These are phyloP conservation scores for Zygotorulaspora sp. DNA, from an alignment of 805 yeast genomes.

Conservation along the genomic window DNA sequence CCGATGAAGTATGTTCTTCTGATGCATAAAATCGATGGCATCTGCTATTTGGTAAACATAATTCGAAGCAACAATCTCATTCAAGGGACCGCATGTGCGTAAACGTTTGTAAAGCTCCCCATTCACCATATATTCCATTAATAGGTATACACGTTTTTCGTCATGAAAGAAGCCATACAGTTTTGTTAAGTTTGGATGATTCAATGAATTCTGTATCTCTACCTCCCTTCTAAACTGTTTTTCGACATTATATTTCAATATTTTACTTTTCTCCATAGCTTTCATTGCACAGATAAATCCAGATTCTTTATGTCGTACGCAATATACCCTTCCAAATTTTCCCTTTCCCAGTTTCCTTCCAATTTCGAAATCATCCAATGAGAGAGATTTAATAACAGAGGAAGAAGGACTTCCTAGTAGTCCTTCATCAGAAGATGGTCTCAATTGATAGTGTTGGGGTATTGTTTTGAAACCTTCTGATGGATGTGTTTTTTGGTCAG, in stretches of 20 bases:
- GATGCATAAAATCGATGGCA: slow-evolving; percentile 74
- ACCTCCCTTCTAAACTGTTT: slow-evolving; percentile 86
- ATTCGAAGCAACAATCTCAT: slow-evolving; percentile 67
- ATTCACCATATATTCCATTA: slow-evolving; percentile 76
- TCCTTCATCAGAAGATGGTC: background rate
- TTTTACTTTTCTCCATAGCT: slow-evolving; percentile 81
- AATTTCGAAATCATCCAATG: slow-evolving; percentile 64
- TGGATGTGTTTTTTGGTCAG: background rate
- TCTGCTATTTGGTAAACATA: slow-evolving; percentile 79
- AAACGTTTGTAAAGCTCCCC: slow-evolving; percentile 83
- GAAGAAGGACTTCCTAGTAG: slow-evolving; percentile 8
- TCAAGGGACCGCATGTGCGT: slow-evolving; percentile 61
- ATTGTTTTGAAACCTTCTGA: background rate
- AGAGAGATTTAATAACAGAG: slow-evolving; percentile 10
- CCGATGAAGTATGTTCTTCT: slow-evolving; percentile 78
- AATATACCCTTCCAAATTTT: slow-evolving; percentile 86
- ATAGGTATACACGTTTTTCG: slow-evolving; percentile 68
- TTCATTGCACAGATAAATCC: slow-evolving; percentile 87
- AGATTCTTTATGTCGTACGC: slow-evolving; percentile 68
- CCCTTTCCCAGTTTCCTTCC: slow-evolving; percentile 91
- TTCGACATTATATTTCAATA: slow-evolving; percentile 69
- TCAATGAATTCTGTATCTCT: slow-evolving; percentile 76
- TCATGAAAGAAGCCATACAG: slow-evolving; percentile 86
- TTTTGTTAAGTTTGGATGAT: slow-evolving; percentile 76
- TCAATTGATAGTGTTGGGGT: slow-evolving; percentile 1